A percentile compares a stretch with the other conserved stretches of the same genome.
phyloP scores from a whole-genome alignment of 2,329 filamentous ascomycete species.

The Penicillium griseofulvum region DNA sequence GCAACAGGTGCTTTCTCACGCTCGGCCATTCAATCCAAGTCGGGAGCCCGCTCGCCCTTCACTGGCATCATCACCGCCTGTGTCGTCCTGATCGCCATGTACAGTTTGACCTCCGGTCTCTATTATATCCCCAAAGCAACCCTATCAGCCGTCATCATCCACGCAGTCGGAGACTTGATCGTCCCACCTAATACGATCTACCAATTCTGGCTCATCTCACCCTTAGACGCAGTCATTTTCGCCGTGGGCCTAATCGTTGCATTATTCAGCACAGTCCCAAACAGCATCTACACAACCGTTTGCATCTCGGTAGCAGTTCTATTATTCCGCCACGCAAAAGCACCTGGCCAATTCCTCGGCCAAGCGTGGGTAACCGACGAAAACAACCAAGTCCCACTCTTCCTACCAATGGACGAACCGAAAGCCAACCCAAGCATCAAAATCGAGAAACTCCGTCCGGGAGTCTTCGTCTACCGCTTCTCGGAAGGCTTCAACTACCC shows the following conservation, averaged over 20 bases:
- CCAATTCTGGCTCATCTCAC: slow-evolving; percentile 87
- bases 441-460: slow-evolving; percentile 74
- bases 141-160: slow-evolving; percentile 83
- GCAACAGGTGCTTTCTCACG: slow-evolving; percentile 90
- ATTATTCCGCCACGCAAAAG: slow-evolving; percentile 75
- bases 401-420: slow-evolving; percentile 76
- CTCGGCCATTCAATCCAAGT: slow-evolving; percentile 92
- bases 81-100: slow-evolving; percentile 81
- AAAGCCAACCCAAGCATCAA: slow-evolving; percentile 78
- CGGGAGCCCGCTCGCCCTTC: slow-evolving; percentile 83
- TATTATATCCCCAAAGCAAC: slow-evolving; percentile 82
- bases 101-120: slow-evolving; percentile 79
- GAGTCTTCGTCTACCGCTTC: slow-evolving; percentile 90
- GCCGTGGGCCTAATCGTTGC: slow-evolving; percentile 85
- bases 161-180: slow-evolving; percentile 86
- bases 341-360: slow-evolving; percentile 77
- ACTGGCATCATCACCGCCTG: slow-evolving; percentile 80
- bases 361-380: slow-evolving; percentile 33
- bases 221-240: slow-evolving; percentile 84
- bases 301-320: slow-evolving; percentile 70
- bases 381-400: slow-evolving; percentile 50
- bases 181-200: slow-evolving; percentile 84
- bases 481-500: slow-evolving; percentile 91
- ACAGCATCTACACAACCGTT: slow-evolving; percentile 84
- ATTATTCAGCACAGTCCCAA: slow-evolving; percentile 79